Conservation (phyloP, 805 yeast genomes). For the Candida rishiriensis region DNA sequence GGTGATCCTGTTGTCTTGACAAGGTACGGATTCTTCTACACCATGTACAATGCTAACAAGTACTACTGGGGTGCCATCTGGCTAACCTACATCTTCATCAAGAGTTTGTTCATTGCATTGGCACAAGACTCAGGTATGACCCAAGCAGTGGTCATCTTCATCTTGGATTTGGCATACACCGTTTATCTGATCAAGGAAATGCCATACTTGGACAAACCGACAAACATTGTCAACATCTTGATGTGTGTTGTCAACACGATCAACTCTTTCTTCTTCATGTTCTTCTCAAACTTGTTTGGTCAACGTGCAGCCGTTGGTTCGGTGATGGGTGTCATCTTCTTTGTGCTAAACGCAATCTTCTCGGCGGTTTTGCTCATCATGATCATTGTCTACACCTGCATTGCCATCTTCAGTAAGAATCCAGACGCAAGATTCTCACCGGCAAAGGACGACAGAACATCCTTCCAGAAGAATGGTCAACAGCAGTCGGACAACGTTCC, state of each 20-base stretch:
- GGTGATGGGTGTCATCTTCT: constrained; percentile 89
- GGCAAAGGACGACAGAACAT: constrained; percentile 87
- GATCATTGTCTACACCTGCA: constrained; percentile 61
- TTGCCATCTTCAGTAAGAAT: constrained; percentile 68
- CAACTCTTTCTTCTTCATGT: constrained; percentile 80
- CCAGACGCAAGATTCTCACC: constrained; percentile 88
- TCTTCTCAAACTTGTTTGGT: constrained; percentile 79
- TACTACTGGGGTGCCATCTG: constrained; percentile 81
- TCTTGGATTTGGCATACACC: constrained; percentile 70
- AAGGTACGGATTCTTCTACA: constrained; percentile 84
- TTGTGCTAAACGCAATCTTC: constrained; percentile 84
- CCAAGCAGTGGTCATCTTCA: constrained; percentile 71
- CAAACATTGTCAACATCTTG: constrained; percentile 70
- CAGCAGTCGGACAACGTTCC: constrained; percentile 15
- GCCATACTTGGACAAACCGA: constrained; percentile 81
- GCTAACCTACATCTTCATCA: constrained; percentile 56
- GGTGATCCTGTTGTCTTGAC: constrained; percentile 70
- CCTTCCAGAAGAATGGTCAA: constrained; percentile 55
- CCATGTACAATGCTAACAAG: constrained; percentile 76
- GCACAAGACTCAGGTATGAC: constrained; percentile 79
- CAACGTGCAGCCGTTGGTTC: constrained; percentile 77
- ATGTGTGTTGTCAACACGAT: constrained; percentile 68
- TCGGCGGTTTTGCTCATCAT: constrained; percentile 67
- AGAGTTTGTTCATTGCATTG: constrained; percentile 69
- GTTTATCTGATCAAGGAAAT: constrained; percentile 54